Conservation (phyloP, 352 stramenopile species). For the Globisporangium radiosum region DNA sequence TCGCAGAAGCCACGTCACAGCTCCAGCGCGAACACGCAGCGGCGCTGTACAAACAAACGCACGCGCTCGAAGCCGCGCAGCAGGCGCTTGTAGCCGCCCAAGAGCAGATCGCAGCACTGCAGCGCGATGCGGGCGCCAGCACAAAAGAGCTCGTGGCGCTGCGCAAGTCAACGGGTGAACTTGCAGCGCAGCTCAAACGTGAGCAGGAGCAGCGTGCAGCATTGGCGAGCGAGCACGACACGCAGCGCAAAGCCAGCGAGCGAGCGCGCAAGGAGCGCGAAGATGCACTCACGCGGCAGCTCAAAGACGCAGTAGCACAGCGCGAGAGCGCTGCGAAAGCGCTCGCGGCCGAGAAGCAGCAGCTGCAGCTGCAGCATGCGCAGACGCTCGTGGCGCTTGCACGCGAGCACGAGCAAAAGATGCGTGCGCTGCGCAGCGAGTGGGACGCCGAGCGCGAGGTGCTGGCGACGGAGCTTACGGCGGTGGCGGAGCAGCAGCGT, state of each 20-base stretch:
- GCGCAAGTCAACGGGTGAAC: slow-evolving; percentile 12
- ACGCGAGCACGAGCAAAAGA: slow-evolving; percentile 9
- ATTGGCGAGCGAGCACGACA: slow-evolving; percentile 24
- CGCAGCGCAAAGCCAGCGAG: slow-evolving; percentile 18
- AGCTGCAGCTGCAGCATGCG: slow-evolving; percentile 16
- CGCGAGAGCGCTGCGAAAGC: slow-evolving; percentile 23
- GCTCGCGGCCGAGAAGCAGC: slow-evolving; percentile 16
- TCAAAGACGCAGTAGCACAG: slow-evolving; percentile 25
- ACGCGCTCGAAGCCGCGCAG: neutral
- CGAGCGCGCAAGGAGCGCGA: slow-evolving; percentile 42
- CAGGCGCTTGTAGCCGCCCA: slow-evolving; percentile 9
- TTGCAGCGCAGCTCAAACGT: slow-evolving; percentile 14
- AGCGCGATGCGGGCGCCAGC: neutral
- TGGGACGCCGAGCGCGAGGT: slow-evolving; percentile 5
- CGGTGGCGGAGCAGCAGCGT: slow-evolving; percentile 23
- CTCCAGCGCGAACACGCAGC: slow-evolving; percentile 6
- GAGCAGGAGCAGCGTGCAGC: slow-evolving; percentile 22
- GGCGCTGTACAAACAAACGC: slow-evolving; percentile 2
- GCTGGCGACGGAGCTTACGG: slow-evolving; percentile 16
- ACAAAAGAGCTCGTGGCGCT: slow-evolving; percentile 17
- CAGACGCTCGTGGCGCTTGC: slow-evolving; percentile 17
- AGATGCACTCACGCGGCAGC: slow-evolving; percentile 26
- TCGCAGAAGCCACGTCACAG: slow-evolving; percentile 9
- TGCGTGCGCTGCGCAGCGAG: slow-evolving; percentile 13
- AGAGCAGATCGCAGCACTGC: slow-evolving; percentile 11